Percentiles rank a stretch among this genome's conserved stretches.
Conservation (phyloP, 2,329 filamentous ascomycete genomes). For the Geosmithia morbida region DNA sequence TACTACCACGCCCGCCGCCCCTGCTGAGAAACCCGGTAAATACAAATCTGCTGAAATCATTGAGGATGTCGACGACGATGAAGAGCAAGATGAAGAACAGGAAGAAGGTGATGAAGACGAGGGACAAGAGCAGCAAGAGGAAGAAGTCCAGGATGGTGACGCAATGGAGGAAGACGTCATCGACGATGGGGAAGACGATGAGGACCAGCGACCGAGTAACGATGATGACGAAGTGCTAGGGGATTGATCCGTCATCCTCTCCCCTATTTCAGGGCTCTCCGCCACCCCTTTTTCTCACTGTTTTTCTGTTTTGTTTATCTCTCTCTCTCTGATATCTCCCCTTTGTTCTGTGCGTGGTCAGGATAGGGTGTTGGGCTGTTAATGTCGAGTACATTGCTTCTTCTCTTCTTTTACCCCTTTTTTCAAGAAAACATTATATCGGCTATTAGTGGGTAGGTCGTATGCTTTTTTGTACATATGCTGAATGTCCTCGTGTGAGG, state of each 20-base stretch:
- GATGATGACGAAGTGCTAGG: slow-evolving; percentile 31
- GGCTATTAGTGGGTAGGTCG: no score
- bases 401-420: no score
- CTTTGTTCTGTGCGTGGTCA: no score
- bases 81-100: slow-evolving; percentile 17
- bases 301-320: no score
- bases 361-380: no score
- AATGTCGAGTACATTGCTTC: no score
- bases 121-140: slow-evolving; percentile 19
- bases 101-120: slow-evolving; percentile 22
- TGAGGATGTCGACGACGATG: slow-evolving; percentile 29
- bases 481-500: neutral
- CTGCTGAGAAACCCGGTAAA: slow-evolving; percentile 9
- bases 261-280: neutral
- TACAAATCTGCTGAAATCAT: slow-evolving; percentile 13
- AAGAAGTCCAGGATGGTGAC: slow-evolving; percentile 21
- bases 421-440: no score
- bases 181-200: slow-evolving; percentile 18
- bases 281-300: neutral
- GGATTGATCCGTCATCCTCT: slow-evolving; percentile 18
- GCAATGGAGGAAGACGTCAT: slow-evolving; percentile 29
- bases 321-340: no score
- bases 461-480: neutral
- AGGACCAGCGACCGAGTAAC: slow-evolving; percentile 14
- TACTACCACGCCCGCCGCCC: neutral